Evolutionary conservation across 345 rosid genomes (phyloP).

Genomic region (Brassica incana): DNA sequence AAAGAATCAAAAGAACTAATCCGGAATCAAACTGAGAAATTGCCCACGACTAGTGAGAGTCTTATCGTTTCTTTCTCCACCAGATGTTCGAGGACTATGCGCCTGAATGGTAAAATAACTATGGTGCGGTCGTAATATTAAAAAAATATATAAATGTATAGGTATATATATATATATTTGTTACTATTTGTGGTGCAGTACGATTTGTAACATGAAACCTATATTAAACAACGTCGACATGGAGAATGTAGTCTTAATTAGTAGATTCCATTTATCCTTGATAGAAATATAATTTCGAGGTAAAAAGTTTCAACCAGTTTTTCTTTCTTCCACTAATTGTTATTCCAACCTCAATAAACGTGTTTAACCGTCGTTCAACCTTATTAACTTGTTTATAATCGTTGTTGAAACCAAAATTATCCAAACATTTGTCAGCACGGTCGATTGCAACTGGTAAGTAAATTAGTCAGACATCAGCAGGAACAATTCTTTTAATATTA

Average conservation of each 20-base stretch:
- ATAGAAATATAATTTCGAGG: background rate
- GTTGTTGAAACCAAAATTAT: background rate
- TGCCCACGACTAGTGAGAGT: no score
- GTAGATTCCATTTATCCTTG: background rate
- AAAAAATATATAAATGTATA: no score
- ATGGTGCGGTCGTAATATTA: no score
- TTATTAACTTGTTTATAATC: background rate
- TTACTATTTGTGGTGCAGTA: no score
- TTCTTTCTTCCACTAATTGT: background rate
- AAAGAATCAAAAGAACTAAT: no score
- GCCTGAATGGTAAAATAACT: no score
- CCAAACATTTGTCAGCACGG: background rate
- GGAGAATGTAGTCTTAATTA: background rate
- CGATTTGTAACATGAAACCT: no score
- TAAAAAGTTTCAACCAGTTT: background rate
- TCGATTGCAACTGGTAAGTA: conserved; percentile 1
- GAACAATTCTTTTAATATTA: background rate
- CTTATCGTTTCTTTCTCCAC: no score
- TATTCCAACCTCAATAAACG: background rate
- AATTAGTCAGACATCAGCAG: background rate
- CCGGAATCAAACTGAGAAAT: no score
- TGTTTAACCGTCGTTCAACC: background rate
- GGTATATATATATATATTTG: no score
- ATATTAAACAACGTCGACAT: no score
- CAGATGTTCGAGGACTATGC: no score